Evolutionary conservation across 306 rosid species (phyloP), one percentile per base, ranked within the genome.

Genomic region (Sicyos baderoa): DNA sequence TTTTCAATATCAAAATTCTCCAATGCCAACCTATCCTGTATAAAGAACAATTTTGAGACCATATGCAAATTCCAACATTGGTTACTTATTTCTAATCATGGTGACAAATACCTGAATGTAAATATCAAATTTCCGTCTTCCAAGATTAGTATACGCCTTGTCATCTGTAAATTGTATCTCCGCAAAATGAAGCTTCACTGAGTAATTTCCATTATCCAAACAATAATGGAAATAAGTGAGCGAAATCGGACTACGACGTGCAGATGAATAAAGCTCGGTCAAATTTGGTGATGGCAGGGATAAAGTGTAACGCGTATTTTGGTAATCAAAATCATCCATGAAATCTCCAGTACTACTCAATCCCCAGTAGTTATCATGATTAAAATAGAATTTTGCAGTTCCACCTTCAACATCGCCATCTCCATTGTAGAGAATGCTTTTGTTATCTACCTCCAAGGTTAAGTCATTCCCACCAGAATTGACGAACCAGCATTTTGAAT

Each of bases 201-300:
- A 77, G 72, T 85, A 89, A 82, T 79, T 71, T 70, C 95, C 91
- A 75, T 88, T 80, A 59, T 84, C 86, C 79, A 88, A 82, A 77
- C 91, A 88, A 62, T 81, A 75, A 71, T 88, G 95, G 82, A 88
- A 88, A 68, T 84, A 88, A 57, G 89, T 78, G 21, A 88, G 82
- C 4, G 89, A 77, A 72, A 81, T 76, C 58, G 95, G 95, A 77
- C 86, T 32, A 65, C 16, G 58, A 44, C 88, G 89, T 25, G 95
- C 88, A 4, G 95, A 76, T 51, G 53, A 54, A 72, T 88, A 88
- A 44, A 82, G 8, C 51, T 76, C 83, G 5, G 86, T 72, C 72
- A 79, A 12, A 74, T 81, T 84, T 17, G 84, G 68, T 14, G 86
- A 86, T 19, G 68, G 5, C 54, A 72, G 66, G 45, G 80, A 68